A percentile compares a stretch with the other conserved stretches of the same genome.
These are phyloP conservation scores for Talaromyces sp. DNA, from an alignment of 2,329 filamentous ascomycete species.

Conservation along the genomic window DNA sequence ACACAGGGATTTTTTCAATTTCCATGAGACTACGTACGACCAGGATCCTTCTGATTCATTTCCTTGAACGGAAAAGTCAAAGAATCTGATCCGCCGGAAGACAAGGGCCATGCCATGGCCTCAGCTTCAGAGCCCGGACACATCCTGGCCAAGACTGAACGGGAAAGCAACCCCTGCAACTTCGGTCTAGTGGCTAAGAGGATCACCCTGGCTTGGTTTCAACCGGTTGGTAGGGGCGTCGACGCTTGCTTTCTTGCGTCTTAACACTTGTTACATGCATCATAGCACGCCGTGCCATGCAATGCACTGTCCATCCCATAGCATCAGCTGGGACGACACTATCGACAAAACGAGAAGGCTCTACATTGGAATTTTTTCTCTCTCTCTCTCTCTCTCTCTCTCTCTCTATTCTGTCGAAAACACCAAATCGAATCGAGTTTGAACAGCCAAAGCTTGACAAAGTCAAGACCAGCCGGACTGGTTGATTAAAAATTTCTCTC, in stretches of 20 bases:
- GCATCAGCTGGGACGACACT: background rate
- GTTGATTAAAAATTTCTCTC: background rate
- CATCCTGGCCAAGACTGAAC: background rate
- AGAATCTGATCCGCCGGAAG: background rate
- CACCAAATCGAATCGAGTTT: background rate
- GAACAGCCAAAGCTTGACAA: background rate
- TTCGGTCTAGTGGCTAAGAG: background rate
- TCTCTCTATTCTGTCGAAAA: background rate
- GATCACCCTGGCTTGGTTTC: background rate
- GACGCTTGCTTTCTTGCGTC: background rate
- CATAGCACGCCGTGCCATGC: background rate
- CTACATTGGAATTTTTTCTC: no score
- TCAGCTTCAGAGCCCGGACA: background rate
- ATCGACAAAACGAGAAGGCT: background rate
- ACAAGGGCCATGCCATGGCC: background rate
- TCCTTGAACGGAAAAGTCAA: background rate
- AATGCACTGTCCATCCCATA: background rate
- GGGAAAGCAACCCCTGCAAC: background rate
- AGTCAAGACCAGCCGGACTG: background rate
- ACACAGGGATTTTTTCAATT: background rate
- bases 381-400: background rate
- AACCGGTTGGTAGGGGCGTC: background rate
- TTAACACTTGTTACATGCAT: background rate
- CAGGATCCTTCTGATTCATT: background rate
- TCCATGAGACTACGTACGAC: background rate